Evolutionary conservation across 495 filamentous ascomycete genomes (phyloP).

Genomic region (Pseudotulostoma volvatum): DNA sequence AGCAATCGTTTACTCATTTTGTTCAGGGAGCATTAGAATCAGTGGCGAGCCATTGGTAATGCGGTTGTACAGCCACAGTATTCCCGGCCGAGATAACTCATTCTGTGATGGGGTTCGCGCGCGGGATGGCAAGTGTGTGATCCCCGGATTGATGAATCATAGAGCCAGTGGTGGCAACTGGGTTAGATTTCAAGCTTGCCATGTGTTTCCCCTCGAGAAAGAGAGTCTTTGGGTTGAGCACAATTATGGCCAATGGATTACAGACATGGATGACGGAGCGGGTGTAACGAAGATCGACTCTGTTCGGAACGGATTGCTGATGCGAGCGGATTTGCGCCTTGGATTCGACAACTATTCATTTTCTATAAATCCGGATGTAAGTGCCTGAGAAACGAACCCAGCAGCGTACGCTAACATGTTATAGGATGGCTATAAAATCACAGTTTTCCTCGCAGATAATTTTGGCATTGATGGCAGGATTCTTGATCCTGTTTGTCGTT

Average conservation of each 20-base stretch:
- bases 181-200: conserved; percentile 15
- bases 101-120: conserved; percentile 17
- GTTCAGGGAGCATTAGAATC: conserved; percentile 9
- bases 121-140: conserved; percentile 17
- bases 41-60: conserved; percentile 14
- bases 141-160: conserved; percentile 11
- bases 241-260: conserved; percentile 17
- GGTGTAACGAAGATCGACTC: conserved; percentile 15
- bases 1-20: conserved; percentile 1
- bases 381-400: not conserved
- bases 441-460: no score
- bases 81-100: conserved; percentile 9
- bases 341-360: conserved; percentile 1
- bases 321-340: conserved; percentile 2
- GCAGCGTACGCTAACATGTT: no score
- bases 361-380: conserved; percentile 1
- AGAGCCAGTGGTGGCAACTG: conserved; percentile 6
- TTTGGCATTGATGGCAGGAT: conserved; percentile 14
- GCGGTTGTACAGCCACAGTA: conserved; percentile 10
- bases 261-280: conserved; percentile 5
- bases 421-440: no score
- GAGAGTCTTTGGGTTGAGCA: conserved; percentile 13
- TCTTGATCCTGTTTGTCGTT: conserved; percentile 15
- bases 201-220: conserved; percentile 23
- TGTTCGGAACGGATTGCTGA: conserved; percentile 19